Conservation (phyloP, 108 stramenopile genomes). For the Nitzschia sp. region DNA sequence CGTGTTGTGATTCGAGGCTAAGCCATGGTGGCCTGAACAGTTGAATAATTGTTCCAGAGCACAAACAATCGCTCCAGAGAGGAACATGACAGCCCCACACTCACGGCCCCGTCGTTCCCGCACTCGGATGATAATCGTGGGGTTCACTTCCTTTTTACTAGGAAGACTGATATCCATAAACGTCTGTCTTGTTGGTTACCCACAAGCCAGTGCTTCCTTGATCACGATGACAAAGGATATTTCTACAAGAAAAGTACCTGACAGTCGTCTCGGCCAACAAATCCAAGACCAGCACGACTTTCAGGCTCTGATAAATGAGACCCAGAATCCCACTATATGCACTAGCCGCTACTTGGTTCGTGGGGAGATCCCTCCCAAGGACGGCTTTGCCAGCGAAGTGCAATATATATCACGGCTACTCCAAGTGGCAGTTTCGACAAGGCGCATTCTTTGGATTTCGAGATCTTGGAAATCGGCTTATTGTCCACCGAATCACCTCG, state of each 20-base stretch:
- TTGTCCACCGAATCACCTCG: background rate
- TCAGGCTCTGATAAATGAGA: background rate
- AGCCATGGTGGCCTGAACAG: no score
- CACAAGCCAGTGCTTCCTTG: no score
- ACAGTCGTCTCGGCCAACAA: background rate
- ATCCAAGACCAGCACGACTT: background rate
- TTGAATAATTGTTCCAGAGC: no score
- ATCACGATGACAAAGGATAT: no score
- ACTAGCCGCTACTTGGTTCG: conserved; percentile 2
- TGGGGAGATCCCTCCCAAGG: conserved; percentile 10
- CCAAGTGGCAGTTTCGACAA: conserved; percentile 8
- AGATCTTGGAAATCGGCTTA: conserved; percentile 14
- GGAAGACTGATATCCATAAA: background rate
- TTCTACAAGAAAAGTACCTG: no score
- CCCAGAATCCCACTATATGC: background rate
- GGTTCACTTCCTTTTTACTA: background rate
- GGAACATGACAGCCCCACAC: no score
- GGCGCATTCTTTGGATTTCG: conserved; percentile 10
- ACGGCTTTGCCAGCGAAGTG: conserved; percentile 25
- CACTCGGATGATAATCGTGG: no score
- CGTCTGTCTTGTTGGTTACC: background rate
- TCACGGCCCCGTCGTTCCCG: no score
- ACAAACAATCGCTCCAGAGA: no score
- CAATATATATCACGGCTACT: conserved; percentile 16
- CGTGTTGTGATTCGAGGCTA: no score